Percentiles rank a stretch among this genome's conserved stretches.
Evolutionary conservation across 176 grass and related monocot species (phyloP).

Genomic region (Cenchrus americanus): DNA sequence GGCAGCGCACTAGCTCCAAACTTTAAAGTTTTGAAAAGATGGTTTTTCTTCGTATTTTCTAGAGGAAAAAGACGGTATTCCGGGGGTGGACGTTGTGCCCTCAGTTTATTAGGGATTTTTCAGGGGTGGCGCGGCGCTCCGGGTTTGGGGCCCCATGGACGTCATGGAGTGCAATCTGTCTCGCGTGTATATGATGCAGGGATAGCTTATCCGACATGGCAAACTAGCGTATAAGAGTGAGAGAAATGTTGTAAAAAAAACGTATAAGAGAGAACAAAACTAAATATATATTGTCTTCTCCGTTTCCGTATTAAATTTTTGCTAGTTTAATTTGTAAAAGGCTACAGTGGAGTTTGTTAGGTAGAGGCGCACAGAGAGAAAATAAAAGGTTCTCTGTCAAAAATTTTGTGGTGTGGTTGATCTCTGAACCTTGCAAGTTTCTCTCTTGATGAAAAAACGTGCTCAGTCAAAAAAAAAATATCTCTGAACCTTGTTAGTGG

Average conservation of each 20-base stretch:
- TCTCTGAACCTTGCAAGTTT: background rate
- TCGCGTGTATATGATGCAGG: too few relatives aligned
- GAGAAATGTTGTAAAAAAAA: too few relatives aligned
- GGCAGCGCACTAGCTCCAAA: background rate
- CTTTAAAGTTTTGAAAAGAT: background rate
- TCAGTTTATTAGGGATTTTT: background rate
- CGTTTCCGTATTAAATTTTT: background rate
- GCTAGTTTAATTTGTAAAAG: background rate
- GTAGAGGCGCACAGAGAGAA: background rate
- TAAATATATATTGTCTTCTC: background rate
- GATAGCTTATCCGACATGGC: too few relatives aligned
- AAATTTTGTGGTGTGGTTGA: background rate
- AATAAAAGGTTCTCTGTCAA: background rate
- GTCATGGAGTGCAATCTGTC: background rate
- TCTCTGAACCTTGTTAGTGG: background rate
- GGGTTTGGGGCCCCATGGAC: background rate
- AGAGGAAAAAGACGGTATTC: background rate
- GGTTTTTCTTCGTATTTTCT: background rate
- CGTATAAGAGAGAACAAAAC: background rate
- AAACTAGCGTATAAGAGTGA: too few relatives aligned
- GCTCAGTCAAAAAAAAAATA: too few relatives aligned
- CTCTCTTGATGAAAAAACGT: too few relatives aligned
- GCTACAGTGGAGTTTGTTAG: background rate
- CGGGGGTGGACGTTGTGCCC: background rate
- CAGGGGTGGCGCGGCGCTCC: background rate